These are phyloP conservation scores for Pseudogymnoascus sp. DNA, from an alignment of 2,329 filamentous ascomycete genomes.

Conservation along the genomic window DNA sequence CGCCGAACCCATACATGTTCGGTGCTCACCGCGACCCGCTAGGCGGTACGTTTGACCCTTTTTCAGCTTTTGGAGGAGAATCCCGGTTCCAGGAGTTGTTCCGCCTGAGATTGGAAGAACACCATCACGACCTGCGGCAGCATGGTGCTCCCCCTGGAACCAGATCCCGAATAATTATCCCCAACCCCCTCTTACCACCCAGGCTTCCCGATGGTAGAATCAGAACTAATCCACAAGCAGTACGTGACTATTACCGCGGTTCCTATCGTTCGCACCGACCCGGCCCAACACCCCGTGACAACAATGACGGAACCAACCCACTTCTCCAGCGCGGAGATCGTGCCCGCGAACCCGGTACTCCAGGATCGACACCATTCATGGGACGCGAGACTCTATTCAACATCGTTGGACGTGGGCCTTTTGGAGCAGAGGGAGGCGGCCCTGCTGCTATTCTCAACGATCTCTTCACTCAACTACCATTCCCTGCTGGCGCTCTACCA, in stretches of 20 bases:
- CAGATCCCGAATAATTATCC: no score
- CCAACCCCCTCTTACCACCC: background rate
- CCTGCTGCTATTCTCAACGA: conserved; percentile 15
- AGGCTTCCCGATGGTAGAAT: conserved; percentile 10
- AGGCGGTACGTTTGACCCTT: conserved; percentile 37
- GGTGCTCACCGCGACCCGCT: conserved; percentile 48
- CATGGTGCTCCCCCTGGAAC: background rate
- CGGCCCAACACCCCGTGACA: conserved; percentile 41
- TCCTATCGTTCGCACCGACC: conserved; percentile 45
- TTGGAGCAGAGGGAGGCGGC: conserved; percentile 9
- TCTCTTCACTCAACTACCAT: conserved; percentile 24
- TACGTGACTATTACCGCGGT: conserved; percentile 27
- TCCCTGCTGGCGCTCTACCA: background rate
- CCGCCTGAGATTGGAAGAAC: background rate
- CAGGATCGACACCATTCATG: conserved; percentile 21
- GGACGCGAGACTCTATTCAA: conserved; percentile 23
- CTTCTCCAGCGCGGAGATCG: conserved; percentile 59
- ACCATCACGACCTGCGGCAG: background rate
- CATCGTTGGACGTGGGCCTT: conserved; percentile 20
- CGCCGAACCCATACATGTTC: conserved; percentile 54
- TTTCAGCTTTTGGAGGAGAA: conserved; percentile 2
- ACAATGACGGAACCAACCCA: conserved; percentile 80
- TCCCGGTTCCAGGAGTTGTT: background rate
- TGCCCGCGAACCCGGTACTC: conserved; percentile 25
- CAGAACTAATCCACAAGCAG: conserved; percentile 30